Base-by-base conservation (phyloP, 1,284 basidiomycete genomes). In the Tremellales sp. region DNA sequence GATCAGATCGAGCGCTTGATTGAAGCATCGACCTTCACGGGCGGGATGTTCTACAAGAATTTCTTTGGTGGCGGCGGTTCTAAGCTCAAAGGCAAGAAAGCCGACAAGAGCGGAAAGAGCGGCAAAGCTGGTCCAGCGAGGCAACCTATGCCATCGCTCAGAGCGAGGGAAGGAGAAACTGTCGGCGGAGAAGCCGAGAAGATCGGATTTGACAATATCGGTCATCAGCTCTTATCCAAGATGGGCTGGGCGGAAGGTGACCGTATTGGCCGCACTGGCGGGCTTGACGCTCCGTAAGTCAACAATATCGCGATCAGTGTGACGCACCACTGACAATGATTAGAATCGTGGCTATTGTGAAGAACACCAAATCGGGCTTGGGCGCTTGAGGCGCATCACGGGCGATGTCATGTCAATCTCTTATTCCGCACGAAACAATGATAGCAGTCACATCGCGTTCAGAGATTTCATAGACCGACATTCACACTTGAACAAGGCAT, bases 1-100 rank as follows among this genome's bases (percentile, higher is more conserved):
- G 62, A 60, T 44, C 86, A 83, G 73, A 74, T 89, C 17, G 75
- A 70, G 26, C 75, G 74, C 49, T 78, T 89, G 48, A 56, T 85
- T 26, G 51, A 60, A 6, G 62, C 64, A 6, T 58, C 64, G 12
- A 33, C 58, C 3, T 49, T 49, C 29, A 47, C 52, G 3, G 65
- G 66, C 5, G 63, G 61, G n/a, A 22, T 46, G 17, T 74, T 75
- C 57, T 73, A 67, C 58, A 69, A 74, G 50, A 65, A 69, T 1
- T 54, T 73, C 5, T 68, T 67, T 51, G 37, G 48, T 17, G 52
- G 48, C n/a, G 48, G 44, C 17, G 58, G 51, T 3, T 54, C 51
- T 5, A 50, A 52, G 31, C 39, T 31, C 41, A 58, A 53, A 23
- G 51, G 48, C 15, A 46, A 39, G 10, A 45, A 49, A 36, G 15